Evolutionary conservation across 805 yeast species (phyloP).

Genomic region (Kregervanrija delftensis): DNA sequence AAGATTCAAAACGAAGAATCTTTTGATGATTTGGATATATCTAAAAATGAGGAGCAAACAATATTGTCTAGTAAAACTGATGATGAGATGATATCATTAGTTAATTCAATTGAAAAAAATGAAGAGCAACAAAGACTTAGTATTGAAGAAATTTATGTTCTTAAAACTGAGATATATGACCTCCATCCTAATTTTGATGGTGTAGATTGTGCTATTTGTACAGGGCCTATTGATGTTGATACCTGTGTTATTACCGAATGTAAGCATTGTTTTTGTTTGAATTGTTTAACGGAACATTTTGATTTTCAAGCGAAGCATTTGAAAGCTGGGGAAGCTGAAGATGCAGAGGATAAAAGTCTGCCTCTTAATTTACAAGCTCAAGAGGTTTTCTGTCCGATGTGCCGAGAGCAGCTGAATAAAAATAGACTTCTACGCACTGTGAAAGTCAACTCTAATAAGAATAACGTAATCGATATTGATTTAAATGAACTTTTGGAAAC

Average conservation of each 20-base stretch:
- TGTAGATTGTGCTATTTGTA: conserved; percentile 81
- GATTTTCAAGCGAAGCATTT: conserved; percentile 42
- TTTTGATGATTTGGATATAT: conserved; percentile 13
- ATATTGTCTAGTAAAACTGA: conserved; percentile 9
- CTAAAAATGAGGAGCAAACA: conserved; percentile 3
- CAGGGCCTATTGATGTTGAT: conserved; percentile 48
- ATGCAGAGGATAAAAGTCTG: background rate
- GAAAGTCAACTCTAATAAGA: conserved; percentile 8
- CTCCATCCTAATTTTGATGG: conserved; percentile 31
- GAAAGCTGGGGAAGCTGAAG: background rate
- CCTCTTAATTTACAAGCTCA: conserved; percentile 28
- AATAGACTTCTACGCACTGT: conserved; percentile 39
- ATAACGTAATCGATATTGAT: background rate
- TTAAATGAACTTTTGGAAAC: conserved; percentile 1
- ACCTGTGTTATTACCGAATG: conserved; percentile 60
- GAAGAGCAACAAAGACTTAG: conserved; percentile 19
- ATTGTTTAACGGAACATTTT: conserved; percentile 68
- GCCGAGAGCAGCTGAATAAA: conserved; percentile 51
- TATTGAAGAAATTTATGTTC: conserved; percentile 16
- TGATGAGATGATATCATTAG: conserved; percentile 17
- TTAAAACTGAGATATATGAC: conserved; percentile 26
- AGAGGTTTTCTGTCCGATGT: conserved; percentile 63
- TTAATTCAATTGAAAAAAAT: conserved; percentile 19
- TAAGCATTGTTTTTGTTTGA: conserved; percentile 72
- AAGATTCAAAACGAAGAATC: conserved; percentile 38